Evolutionary conservation across 768 basidiomycete genomes (phyloP).

Genomic region (Coprinopsis strossmayeri): DNA sequence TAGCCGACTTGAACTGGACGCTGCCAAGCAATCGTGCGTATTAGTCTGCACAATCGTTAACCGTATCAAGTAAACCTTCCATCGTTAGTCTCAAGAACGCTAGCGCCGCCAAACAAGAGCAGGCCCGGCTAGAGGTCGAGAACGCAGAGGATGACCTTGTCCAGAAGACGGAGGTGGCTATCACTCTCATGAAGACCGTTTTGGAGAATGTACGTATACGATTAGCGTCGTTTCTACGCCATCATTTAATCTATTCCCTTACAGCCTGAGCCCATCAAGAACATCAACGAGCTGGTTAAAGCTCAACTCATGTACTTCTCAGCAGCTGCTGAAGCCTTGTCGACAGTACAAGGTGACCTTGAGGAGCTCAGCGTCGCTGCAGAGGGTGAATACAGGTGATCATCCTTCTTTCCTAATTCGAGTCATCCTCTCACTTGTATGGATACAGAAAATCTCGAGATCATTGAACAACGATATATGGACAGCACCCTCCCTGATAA

Average conservation of each 20-base stretch:
- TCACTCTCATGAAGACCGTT: conserved; percentile 96
- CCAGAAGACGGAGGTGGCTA: conserved; percentile 96
- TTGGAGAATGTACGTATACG: conserved; percentile 80
- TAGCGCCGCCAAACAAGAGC: conserved; percentile 74
- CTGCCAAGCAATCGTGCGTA: conserved; percentile 79
- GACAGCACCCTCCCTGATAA: no score
- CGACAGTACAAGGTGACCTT: conserved; percentile 82
- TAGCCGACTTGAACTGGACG: conserved; percentile 83
- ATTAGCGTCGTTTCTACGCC: conserved; percentile 2
- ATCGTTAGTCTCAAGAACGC: conserved; percentile 69
- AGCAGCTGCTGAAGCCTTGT: conserved; percentile 72
- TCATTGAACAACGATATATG: conserved; percentile 47
- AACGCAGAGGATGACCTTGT: conserved; percentile 95
- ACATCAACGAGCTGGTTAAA: conserved; percentile 86
- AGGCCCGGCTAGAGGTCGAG: conserved; percentile 86
- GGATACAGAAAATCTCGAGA: conserved; percentile 75
- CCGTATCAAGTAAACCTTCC: not conserved
- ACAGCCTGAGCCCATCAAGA: conserved; percentile 94
- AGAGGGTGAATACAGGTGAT: conserved; percentile 89
- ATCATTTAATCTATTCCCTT: conserved; percentile 4
- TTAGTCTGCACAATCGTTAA: conserved; percentile 1
- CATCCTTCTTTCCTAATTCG: not conserved
- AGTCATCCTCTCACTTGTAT: conserved; percentile 1
- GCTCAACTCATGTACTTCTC: conserved; percentile 81
- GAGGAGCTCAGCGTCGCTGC: conserved; percentile 91